Base-by-base conservation (phyloP, 148 eudicot species). In the Camellia japonica region DNA sequence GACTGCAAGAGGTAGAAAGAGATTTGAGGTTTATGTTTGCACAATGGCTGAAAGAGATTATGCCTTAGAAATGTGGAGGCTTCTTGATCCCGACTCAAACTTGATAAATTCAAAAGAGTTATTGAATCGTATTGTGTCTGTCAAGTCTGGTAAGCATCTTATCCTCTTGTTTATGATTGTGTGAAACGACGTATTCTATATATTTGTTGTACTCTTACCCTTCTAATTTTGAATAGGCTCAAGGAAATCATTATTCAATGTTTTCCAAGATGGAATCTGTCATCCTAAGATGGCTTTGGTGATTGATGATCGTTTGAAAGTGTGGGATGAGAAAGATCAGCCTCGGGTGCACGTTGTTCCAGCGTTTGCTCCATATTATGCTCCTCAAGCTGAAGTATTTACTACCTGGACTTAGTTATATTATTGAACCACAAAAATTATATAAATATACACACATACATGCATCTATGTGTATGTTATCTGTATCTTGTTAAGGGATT, bases 41-140 rank as follows among this genome's bases (percentile, higher is more conserved):
- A 97, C 99, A n/a, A 91, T 94, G 99, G 99, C 99, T 77, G 99
- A 97, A 92, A 94, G 99, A 83, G 99, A 97, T 79, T 97, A 97
- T 88, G 99, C 99, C 73, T 86, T 97, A 83, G 99, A 97, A 87
- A 97, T 97, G 99, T 97, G 99, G 99, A 89, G 99, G 84, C 99
- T 97, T 88, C 97, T 97, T 75, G 99, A 97, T 89, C 99, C 99
- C 16, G 98, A 89, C 82, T 90, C 97, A 59, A 97, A 92, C 79
- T 88, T 97, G 89, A 97, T 97, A 78, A 88, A 79, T 85, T 75
- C 87, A 41, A 87, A 82, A 75, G 94, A 92, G 82, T 84, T 97
- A 66, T 89, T 91, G 89, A 89, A 94, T 67, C 99, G 99, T 49
- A 89, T 97, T 78, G 99, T 94, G 58, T 97, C 98, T 79, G 99